phyloP scores from a whole-genome alignment of 148 eudicot species.

The Fagopyrum tataricum region DNA sequence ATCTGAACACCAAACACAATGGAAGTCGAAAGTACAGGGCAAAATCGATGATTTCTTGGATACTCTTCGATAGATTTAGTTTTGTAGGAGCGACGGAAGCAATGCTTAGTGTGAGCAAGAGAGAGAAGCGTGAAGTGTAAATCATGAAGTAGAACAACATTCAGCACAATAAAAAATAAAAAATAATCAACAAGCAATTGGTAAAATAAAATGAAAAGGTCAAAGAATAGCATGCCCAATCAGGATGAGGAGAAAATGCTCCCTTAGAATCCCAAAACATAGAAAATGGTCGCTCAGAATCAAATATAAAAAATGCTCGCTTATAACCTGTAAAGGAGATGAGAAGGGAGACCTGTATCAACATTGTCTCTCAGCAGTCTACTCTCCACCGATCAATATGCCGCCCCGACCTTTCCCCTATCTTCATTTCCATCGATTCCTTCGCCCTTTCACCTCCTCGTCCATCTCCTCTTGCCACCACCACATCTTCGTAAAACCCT shows the following conservation, averaged over 20 bases:
- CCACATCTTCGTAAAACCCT: conserved; percentile 15
- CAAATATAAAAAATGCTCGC: too few relatives aligned
- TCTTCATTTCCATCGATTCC: background rate
- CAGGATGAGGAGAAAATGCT: too few relatives aligned
- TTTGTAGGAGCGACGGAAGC: background rate
- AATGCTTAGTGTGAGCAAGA: conserved; percentile 1
- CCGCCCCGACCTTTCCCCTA: background rate
- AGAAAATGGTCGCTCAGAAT: too few relatives aligned
- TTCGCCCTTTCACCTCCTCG: conserved; percentile 1
- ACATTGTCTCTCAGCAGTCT: background rate
- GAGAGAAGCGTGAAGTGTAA: conserved; percentile 6
- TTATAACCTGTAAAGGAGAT: too few relatives aligned
- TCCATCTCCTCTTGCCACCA: background rate
- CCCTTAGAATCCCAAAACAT: too few relatives aligned
- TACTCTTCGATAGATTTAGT: background rate
- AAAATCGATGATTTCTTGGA: background rate
- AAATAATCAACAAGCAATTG: too few relatives aligned
- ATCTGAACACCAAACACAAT: background rate
- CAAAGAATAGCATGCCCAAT: too few relatives aligned
- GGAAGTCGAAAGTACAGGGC: background rate
- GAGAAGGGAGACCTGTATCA: too few relatives aligned
- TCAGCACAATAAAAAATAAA: too few relatives aligned
- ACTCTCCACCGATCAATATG: background rate
- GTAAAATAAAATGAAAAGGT: too few relatives aligned
- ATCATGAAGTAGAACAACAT: too few relatives aligned